phyloP scores from a whole-genome alignment of 371 early-diverging fungal genomes.

The Cokeromyces recurvatus region DNA sequence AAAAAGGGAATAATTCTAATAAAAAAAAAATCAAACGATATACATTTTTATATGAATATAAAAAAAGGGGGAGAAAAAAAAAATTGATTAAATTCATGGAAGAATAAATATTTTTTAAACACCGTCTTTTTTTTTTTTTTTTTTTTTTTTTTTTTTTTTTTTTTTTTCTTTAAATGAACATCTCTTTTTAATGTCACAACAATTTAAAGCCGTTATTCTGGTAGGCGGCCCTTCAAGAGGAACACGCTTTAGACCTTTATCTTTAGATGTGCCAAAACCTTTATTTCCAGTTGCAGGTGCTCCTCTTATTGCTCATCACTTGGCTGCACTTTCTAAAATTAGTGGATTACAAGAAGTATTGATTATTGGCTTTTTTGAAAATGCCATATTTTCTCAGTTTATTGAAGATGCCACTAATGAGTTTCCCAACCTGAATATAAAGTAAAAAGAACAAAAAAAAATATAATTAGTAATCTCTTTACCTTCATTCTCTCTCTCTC shows the following conservation, averaged over 20 bases:
- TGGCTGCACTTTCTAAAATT: constrained; percentile 83
- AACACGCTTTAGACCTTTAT: constrained; percentile 93
- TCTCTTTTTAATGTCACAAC: background rate
- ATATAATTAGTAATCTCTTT: background rate
- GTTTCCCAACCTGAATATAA: constrained; percentile 73
- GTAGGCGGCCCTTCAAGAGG: constrained; percentile 96
- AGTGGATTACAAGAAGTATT: constrained; percentile 86
- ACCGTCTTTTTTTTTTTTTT: too few relatives aligned
- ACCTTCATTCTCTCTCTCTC: too few relatives aligned
- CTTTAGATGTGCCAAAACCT: constrained; percentile 93
- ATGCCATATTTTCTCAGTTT: constrained; percentile 81
- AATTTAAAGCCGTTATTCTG: constrained; percentile 81
- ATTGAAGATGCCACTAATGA: constrained; percentile 76
- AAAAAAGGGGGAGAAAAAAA: constrained; percentile 2
- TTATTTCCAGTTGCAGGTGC: constrained; percentile 94
- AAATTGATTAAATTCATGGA: too few relatives aligned
- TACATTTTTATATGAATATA: background rate
- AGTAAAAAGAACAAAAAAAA: background rate
- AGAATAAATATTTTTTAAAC: too few relatives aligned
- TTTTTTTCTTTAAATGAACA: background rate
- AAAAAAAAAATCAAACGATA: too few relatives aligned
- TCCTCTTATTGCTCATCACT: constrained; percentile 94
- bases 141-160: too few relatives aligned
- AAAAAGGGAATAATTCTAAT: background rate
- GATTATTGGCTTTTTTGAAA: constrained; percentile 94